Percentiles rank a stretch among this genome's conserved stretches.
Evolutionary conservation across 306 rosid genomes (phyloP).

Genomic region (Malus fusca): DNA sequence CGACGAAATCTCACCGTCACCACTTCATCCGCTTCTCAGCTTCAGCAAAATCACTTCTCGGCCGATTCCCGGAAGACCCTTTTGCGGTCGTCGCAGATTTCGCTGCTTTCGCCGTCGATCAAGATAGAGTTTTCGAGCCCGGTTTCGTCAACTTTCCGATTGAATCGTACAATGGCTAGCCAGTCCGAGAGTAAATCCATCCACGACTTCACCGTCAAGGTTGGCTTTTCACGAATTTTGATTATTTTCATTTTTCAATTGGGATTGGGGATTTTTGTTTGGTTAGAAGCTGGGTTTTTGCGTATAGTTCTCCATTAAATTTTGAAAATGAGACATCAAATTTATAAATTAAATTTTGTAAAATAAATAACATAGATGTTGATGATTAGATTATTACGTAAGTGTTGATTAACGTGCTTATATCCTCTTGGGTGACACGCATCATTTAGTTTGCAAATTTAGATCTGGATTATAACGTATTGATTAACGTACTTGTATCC

Average conservation of each 20-base stretch:
- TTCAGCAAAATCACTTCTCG: neutral
- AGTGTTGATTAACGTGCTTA: too few species aligned
- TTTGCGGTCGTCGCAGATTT: neutral
- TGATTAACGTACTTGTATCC: too few species aligned
- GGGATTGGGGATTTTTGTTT: neutral
- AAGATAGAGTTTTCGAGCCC: conserved; percentile 5
- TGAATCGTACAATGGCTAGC: conserved; percentile 51
- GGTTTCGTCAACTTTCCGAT: neutral
- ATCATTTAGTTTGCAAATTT: too few species aligned
- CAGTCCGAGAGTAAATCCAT: conserved; percentile 39
- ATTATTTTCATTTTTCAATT: neutral
- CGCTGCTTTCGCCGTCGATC: conserved; percentile 6
- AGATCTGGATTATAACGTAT: too few species aligned
- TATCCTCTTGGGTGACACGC: rapidly evolving
- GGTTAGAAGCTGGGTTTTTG: neutral
- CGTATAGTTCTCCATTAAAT: neutral
- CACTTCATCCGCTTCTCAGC: conserved; percentile 16
- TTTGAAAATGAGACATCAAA: neutral
- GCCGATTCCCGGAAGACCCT: conserved; percentile 5
- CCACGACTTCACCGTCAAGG: conserved; percentile 69
- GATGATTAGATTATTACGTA: too few species aligned
- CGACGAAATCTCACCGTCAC: conserved; percentile 8
- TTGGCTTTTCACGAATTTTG: neutral
- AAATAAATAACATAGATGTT: too few species aligned
- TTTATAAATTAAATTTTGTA: too few species aligned